These are phyloP conservation scores for Linnemannia zychae DNA, from an alignment of 192 early-diverging fungal species.

Conservation along the genomic window DNA sequence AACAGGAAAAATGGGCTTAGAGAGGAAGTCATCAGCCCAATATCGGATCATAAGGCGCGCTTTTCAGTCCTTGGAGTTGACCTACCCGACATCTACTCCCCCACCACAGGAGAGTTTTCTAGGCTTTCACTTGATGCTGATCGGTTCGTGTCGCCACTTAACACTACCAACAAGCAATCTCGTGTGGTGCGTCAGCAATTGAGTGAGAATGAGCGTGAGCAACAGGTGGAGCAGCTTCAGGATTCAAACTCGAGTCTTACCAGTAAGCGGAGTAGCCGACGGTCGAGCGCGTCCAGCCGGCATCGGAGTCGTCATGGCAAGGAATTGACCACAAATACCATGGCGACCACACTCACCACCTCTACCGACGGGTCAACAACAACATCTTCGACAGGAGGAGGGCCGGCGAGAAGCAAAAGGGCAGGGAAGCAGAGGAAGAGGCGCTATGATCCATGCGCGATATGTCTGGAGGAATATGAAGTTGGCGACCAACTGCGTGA, in stretches of 20 bases:
- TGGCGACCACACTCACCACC: background rate
- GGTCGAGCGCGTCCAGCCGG: background rate
- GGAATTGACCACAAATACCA: background rate
- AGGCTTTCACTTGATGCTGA: slow-evolving; percentile 42
- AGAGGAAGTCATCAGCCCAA: background rate
- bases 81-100: slow-evolving; percentile 36
- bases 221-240: slow-evolving; percentile 20
- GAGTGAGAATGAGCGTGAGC: background rate
- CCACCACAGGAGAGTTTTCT: slow-evolving; percentile 41
- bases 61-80: slow-evolving; percentile 44
- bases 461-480: slow-evolving; percentile 69
- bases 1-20: background rate
- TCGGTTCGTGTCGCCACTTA: background rate
- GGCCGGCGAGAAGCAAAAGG: background rate
- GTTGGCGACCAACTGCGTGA: slow-evolving; percentile 62
- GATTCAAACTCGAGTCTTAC: background rate
- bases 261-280: background rate
- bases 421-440: slow-evolving; percentile 16
- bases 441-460: slow-evolving; percentile 60
- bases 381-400: background rate
- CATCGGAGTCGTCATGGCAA: background rate
- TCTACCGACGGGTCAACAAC: background rate
- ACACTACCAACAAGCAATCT: background rate
- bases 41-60: slow-evolving; percentile 20
- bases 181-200: background rate